A percentile compares a stretch with the other conserved stretches of the same genome.
Conservation (phyloP, 305 asterid species). For the Fraxinus albicans region DNA sequence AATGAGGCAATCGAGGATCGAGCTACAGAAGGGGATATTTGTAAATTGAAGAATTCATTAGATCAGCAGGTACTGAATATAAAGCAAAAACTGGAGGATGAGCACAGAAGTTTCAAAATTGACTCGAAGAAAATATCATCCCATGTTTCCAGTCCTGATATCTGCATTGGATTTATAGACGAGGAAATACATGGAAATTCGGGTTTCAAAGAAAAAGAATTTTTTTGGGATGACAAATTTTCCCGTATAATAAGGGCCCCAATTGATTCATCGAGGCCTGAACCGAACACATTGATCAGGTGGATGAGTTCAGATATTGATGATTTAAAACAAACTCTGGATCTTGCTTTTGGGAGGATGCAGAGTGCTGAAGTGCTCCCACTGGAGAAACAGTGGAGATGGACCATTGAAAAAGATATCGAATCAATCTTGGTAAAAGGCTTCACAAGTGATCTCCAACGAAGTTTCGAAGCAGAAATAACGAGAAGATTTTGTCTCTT, state of each 20-base stretch:
- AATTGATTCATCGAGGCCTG: slow-evolving; percentile 29
- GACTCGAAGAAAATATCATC: slow-evolving; percentile 33
- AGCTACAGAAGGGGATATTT: slow-evolving; percentile 32
- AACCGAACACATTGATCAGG: slow-evolving; percentile 40
- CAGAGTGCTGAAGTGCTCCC: slow-evolving; percentile 50
- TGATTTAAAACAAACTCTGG: slow-evolving; percentile 58
- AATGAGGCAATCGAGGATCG: slow-evolving; percentile 14
- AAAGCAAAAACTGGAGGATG: slow-evolving; percentile 60
- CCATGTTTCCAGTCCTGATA: slow-evolving; percentile 39
- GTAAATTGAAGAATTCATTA: slow-evolving; percentile 40
- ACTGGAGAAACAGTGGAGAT: slow-evolving; percentile 66
- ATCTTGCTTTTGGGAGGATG: slow-evolving; percentile 63
- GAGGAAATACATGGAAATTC: slow-evolving; percentile 27
- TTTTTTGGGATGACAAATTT: slow-evolving; percentile 21
- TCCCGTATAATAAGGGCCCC: slow-evolving; percentile 13
- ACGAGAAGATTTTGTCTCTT: slow-evolving; percentile 27
- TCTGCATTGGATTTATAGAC: slow-evolving; percentile 35
- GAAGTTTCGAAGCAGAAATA: slow-evolving; percentile 32
- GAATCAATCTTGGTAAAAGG: slow-evolving; percentile 44
- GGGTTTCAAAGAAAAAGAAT: slow-evolving; percentile 14
- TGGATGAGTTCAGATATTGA: slow-evolving; percentile 68
- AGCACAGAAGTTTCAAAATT: slow-evolving; percentile 25
- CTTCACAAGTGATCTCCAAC: slow-evolving; percentile 38
- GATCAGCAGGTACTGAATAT: slow-evolving; percentile 57
- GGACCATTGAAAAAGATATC: slow-evolving; percentile 54